Evolutionary conservation across 805 yeast genomes (phyloP), one percentile per base, ranked within the genome.

Genomic region (Wickerhamomyces strasburgensis): DNA sequence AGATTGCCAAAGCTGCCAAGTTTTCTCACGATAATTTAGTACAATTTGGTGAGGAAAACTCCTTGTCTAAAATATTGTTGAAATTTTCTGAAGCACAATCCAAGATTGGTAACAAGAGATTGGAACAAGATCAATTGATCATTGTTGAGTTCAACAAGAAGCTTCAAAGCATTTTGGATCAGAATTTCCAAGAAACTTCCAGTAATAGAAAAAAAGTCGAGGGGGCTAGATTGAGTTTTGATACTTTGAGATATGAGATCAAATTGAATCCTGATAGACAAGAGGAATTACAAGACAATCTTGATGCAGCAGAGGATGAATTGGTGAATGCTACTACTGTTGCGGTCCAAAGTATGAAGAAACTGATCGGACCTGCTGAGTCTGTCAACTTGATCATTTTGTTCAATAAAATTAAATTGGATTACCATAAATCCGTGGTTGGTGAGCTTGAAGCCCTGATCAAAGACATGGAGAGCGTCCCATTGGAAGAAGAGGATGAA

Each of bases 301-400:
- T 46, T 26, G 49, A 46, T 16, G 67, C 64, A 29, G 68, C 78
- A 46, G 95, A 84, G 59, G 95, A 84, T 55, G 90, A 82, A 44
- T 73, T 84, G 46, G 93, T 84, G 25, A 74, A 79, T 47, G 85
- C 87, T 18, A 84, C 88, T 4, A 81, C 83, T 39, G 64, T 71
- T 19, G 93, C 95, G 0, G 93, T 83, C n/a, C 74, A 76, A 49
- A 76, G 78, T 37, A 83, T 84, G 93, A 78, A 81, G 58, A 75
- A 71, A 46, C 65, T 84, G 38, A 75, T 84, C 47, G 75, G 72
- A 43, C 86, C 89, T 17, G 67, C 77, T 9, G 83, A 80, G 57
- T 66, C 78, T 37, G 68, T 84, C 33, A 70, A 73, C 40, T 62
- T 84, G 48, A 65, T 84, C 46, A 79, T 79, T 52, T 63, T 80